Evolutionary conservation across 2,329 filamentous ascomycete genomes (phyloP), one percentile per base, ranked within the genome.

Genomic region (Fusarium sororula): DNA sequence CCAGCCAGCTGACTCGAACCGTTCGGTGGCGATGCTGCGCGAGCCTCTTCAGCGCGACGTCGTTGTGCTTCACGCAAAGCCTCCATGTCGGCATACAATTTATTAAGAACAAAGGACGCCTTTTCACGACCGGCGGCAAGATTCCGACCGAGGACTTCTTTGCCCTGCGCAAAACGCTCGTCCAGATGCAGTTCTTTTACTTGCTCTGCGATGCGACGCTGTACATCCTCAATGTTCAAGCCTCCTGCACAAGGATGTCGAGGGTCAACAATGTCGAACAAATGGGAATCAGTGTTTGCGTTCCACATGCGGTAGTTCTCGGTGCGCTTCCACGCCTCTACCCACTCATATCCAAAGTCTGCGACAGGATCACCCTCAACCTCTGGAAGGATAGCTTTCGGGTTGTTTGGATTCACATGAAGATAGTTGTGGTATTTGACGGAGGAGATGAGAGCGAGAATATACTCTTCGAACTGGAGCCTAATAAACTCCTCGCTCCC

Each of bases 401-500:
- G 62, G 45, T 94, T 94, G 70, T 97, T 94, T 55, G 91, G 86
- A 77, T 92, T 87, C 24, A 89, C 87, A 44, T 93, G 87, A 62
- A 91, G 85, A 79, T 92, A 92, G 78, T 90, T 91, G 82, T 95
- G 95, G 81, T 97, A 98, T 81, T 98, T 98, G 75, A 95, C 93
- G 1, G 94, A 91, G 0, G 95, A 94, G 48, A 98, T 90, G 71
- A 99, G 88, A 1, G 95, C 94, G 30, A 98, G 88, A 11, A 99
- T 89, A 80, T 99, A 99, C 79, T 98, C 95, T 83, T 99, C 96
- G 72, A 99, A 99, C 79, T 98, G 96, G 45, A 98, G 90, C 37
- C 96, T 91, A 77, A 99, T 99, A 79, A 98, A 98, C 81, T 98
- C 96, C 83, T 99, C 96, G 72, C 95, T 98, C 37, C 96, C 96